These are phyloP conservation scores for Caryopteris hybrid DNA, from an alignment of 305 asterid species.

Conservation along the genomic window DNA sequence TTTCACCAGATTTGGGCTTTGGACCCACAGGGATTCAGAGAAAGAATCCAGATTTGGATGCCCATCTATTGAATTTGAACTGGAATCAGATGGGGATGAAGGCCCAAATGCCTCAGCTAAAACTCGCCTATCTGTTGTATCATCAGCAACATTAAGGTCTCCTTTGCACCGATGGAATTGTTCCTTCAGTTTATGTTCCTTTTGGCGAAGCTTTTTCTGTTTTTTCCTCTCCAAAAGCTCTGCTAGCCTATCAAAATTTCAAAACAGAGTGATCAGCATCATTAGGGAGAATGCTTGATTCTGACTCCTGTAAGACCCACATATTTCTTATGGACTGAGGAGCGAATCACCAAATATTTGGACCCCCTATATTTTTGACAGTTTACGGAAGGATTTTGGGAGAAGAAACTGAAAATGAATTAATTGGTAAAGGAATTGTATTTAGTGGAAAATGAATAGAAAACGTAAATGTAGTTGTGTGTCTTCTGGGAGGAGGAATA, in stretches of 20 bases:
- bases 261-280: slow-evolving; percentile 14
- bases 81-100: slow-evolving; percentile 43
- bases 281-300: background rate
- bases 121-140: slow-evolving; percentile 37
- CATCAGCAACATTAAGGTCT: slow-evolving; percentile 27
- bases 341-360: background rate
- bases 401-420: background rate
- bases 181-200: slow-evolving; percentile 60
- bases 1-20: slow-evolving; percentile 25
- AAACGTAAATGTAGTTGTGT: background rate
- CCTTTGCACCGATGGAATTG: slow-evolving; percentile 29
- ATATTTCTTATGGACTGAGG: background rate
- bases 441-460: background rate
- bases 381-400: background rate
- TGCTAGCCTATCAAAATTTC: slow-evolving; percentile 42
- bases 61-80: slow-evolving; percentile 31
- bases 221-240: slow-evolving; percentile 52
- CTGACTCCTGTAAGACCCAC: background rate
- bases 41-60: slow-evolving; percentile 25
- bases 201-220: slow-evolving; percentile 68
- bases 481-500: background rate
- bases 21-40: slow-evolving; percentile 22
- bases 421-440: background rate
- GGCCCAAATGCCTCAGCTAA: slow-evolving; percentile 41
- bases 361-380: background rate